Base-by-base conservation (phyloP, 2,329 filamentous ascomycete genomes). In the Sporothrix euskadiensis region DNA sequence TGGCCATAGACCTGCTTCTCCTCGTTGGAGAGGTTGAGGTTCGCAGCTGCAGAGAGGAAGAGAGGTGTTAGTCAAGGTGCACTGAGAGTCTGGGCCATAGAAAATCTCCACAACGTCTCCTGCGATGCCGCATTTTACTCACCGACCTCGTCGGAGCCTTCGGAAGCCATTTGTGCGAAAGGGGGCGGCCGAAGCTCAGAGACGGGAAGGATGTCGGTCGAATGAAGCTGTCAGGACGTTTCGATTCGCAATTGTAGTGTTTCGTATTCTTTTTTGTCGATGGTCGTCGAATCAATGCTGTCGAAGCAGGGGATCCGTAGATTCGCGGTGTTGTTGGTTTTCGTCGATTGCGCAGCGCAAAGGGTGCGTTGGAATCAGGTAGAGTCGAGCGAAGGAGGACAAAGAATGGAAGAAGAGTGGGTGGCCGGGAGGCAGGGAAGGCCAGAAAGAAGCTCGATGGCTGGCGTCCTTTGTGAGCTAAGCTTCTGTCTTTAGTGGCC, bases 1-100 rank as follows among this genome's bases (percentile, higher is more conserved):
- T 96, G 94, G 78, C 92, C 93, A 83, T 97, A 99, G 74, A 93
- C 89, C 82, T 94, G 92, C 85, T 97, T 98, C 88, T 99, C 96
- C 78, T 98, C 94, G 68, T 92, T 84, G 41, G 90, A 93, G 77
- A 98, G 89, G 84, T 97, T 97, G 78, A 97, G 88, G 82, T 91
- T 92, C 76, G 91, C 89, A 78, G 83, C 87, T 89, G 76, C 0
- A 8, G 59, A 47, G 47, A 26, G 7, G 16, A 57, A 12, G 4
- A 12, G 5, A 16, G 26, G 44, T 1, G 61, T 74, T 52, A 75
- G 74, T 54, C 3, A 19, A 3, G 32, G 19, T 3, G 32, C 14
- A 66, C 14, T 22, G 26, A 5, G 10, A 12, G 10, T 26, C 9
- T 12, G 10, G 5, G 57, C 6, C 30, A 35, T 3, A 52, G 3